Evolutionary conservation across 78 protist genomes (phyloP).

Genomic region (Bigelowiella natans): DNA sequence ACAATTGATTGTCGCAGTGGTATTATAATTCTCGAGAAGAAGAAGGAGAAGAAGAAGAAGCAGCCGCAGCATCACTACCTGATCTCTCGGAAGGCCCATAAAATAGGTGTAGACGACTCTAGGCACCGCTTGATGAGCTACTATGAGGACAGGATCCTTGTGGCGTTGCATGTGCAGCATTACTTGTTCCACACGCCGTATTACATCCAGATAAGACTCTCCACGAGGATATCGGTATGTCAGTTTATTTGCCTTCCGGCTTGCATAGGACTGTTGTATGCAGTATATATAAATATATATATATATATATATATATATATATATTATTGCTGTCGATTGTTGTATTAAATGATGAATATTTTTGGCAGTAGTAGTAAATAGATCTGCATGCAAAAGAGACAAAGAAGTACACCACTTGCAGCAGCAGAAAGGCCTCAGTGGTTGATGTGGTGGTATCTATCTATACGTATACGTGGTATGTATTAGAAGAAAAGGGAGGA

Average conservation of each 20-base stretch:
- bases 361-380: too few relatives aligned
- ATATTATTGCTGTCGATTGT: not conserved
- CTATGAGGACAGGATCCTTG: slow-evolving; percentile 48
- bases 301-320: not conserved
- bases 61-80: not conserved
- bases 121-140: slow-evolving; percentile 76
- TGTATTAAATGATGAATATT: too few relatives aligned
- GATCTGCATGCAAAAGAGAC: too few relatives aligned
- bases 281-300: not conserved
- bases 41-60: not conserved
- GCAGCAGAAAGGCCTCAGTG: too few relatives aligned
- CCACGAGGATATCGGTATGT: slow-evolving; percentile 66
- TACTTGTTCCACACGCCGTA: not conserved
- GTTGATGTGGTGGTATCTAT: too few relatives aligned
- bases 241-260: not conserved
- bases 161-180: slow-evolving; percentile 69
- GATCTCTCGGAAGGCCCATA: slow-evolving; percentile 43
- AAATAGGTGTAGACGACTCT: slow-evolving; percentile 67
- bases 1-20: too few relatives aligned
- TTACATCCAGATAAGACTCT: slow-evolving; percentile 74
- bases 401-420: too few relatives aligned
- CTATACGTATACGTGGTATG: too few relatives aligned
- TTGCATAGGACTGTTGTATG: not conserved
- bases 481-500: too few relatives aligned
- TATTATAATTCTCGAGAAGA: not conserved